phyloP scores from a whole-genome alignment of 176 grass and related monocot species.

The Luzula sylvatica region DNA sequence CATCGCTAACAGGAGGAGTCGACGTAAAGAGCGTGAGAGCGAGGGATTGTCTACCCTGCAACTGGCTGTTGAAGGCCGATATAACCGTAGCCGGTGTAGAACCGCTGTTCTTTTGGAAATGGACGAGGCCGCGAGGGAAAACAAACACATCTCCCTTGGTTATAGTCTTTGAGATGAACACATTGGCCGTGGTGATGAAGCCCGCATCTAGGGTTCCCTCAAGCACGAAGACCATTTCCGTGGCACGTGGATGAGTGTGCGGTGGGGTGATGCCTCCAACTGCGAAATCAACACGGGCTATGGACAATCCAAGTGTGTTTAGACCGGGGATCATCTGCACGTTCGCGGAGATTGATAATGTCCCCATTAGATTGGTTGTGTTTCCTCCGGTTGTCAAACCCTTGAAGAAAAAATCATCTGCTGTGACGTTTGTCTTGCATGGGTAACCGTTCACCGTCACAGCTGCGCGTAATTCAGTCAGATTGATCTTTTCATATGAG shows the following conservation, averaged over 20 bases:
- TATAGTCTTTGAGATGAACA: no score
- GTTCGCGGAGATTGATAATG: conserved; percentile 29
- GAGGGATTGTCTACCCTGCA: conserved; percentile 49
- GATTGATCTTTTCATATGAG: no score
- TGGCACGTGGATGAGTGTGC: conserved; percentile 80
- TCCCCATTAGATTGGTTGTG: conserved; percentile 35
- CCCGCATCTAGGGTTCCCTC: no score
- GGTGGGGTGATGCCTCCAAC: conserved; percentile 44
- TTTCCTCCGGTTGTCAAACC: conserved; percentile 33
- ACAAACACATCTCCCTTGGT: no score
- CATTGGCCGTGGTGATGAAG: no score
- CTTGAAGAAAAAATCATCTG: conserved; percentile 50
- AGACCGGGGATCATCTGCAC: conserved; percentile 44
- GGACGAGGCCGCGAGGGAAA: no score
- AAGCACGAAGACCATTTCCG: no score
- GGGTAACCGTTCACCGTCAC: conserved; percentile 55
- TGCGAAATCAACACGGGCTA: conserved; percentile 64
- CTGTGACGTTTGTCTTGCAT: conserved; percentile 56
- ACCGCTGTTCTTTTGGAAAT: conserved; percentile 69
- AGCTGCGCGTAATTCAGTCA: no score
- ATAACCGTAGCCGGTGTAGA: conserved; percentile 25
- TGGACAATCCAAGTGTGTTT: conserved; percentile 67
- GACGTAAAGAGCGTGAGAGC: no score
- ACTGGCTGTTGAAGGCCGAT: conserved; percentile 79
- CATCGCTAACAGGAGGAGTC: no score